These are phyloP conservation scores for Russula sp. DNA, from an alignment of 768 basidiomycete species.

Conservation along the genomic window DNA sequence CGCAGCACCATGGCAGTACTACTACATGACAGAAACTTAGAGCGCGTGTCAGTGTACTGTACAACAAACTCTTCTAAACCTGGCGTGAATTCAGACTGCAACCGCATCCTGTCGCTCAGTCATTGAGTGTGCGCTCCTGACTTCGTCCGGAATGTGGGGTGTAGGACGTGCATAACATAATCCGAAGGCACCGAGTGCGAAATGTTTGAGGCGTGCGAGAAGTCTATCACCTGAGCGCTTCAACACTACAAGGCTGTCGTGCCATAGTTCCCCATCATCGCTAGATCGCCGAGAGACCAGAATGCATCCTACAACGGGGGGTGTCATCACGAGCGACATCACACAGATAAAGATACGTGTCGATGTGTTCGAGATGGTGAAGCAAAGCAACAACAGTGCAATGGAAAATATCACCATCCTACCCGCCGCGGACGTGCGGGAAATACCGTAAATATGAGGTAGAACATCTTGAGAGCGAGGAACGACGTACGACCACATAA, in stretches of 20 bases:
- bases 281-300: background rate
- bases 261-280: background rate
- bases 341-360: constrained; percentile 8
- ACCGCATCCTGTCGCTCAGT: background rate
- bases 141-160: background rate
- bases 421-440: too few relatives aligned
- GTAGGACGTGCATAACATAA: background rate
- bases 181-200: background rate
- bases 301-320: constrained; percentile 6
- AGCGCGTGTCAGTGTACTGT: background rate
- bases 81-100: background rate
- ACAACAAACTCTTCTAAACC: background rate
- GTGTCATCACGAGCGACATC: background rate
- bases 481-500: constrained; percentile 53
- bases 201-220: background rate
- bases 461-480: background rate
- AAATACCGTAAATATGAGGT: background rate
- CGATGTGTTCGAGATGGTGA: background rate
- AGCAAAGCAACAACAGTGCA: constrained; percentile 14
- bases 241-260: background rate
- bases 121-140: background rate
- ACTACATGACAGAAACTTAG: too few relatives aligned
- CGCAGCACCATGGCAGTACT: too few relatives aligned
- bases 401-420: constrained; percentile 19
- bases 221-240: background rate